Base-by-base conservation (phyloP, 805 yeast species). In the Kazachstania martiniae region DNA sequence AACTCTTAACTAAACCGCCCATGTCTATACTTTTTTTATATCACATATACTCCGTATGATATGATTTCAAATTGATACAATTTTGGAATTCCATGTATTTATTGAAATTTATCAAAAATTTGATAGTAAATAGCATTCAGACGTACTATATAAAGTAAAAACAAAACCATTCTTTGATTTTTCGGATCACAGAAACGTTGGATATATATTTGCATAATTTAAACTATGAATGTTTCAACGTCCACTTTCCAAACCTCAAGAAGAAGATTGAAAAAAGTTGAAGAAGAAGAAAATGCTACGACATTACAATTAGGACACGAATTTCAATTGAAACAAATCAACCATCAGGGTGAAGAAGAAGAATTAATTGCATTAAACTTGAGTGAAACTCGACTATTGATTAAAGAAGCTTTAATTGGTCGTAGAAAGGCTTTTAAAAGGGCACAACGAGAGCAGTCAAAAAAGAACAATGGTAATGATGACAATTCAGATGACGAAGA, bases 201-300 rank as follows among this genome's bases (percentile, higher is more conserved):
- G n/a, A n/a, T n/a, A n/a, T n/a, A n/a, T n/a, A n/a, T n/a, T n/a
- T n/a, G n/a, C n/a, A n/a, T n/a, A n/a, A n/a, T n/a, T 21, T 25
- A n/a, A 28, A 51, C 18, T 13, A 85, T 86, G 95, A 86, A 86
- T 56, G 76, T 84, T 25, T 81, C 94, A 23, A 83, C 94, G 24
- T 82, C 94, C 32, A 82, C 95, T 4, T 70, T 84, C 31, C 89
- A 87, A 18, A 82, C 81, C 28, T 72, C 85, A 53, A 76, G 94
- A 62, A 73, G 94, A 58, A 72, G 77, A 32, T 63, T 59, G 25
- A 70, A 65, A 36, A 77, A 75, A 37, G 68, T 74, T 27, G 87
- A 77, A 37, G 94, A 83, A 42, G 96, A 87, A 49, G 97, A 89
- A 52, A 93, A 91, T 50, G 93, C 97, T 0, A 75, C 95, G 0